Evolutionary conservation across 2,329 filamentous ascomycete genomes (phyloP), one percentile per base, ranked within the genome.

Genomic region (Microsporum canis): DNA sequence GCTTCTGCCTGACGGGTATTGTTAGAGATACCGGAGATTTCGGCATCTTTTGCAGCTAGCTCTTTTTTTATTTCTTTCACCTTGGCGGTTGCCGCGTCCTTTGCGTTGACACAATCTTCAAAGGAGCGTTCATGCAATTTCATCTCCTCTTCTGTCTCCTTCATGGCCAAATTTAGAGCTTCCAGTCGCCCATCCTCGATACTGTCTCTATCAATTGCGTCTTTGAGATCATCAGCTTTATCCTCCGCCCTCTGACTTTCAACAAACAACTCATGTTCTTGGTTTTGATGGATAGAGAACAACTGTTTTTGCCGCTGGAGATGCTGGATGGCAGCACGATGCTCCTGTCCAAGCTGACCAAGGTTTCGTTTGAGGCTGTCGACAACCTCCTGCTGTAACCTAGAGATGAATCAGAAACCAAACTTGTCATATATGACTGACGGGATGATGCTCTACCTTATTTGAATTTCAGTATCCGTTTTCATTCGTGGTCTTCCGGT

Each of bases 401-500:
- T 77, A 56, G 14, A 27, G 31, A 61, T 58, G 60, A 27, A 23
- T 51, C 12, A 51, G 27, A 14, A 31, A 51, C 27, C 23, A 33
- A 29, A 5, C 10, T 5, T 10, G 61, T 14, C 5, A n/a, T 14
- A 27, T 29, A 41, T 27, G 38, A 10, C 10, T 31, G 27, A 39
- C 33, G 34, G 23, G 51, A 47, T 23, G 43, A 38, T 7, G 63
- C 68, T 57, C 69, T 43, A 82, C 76, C 72, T 77, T 45, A 91
- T 80, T 68, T 89, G 87, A 17, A 82, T 82, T 61, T 83, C 86
- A 31, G 83, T 78, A 69, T 95, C 88, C 0, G 88, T 86, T 69
- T 87, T 87, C 84, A 96, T 95, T n/a, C 91, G 84, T 29, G 87
- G 79, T 7, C 74, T 75, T 43, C 81, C 78, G 0, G 69, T 72